Evolutionary conservation across 208 protist species (phyloP).

Genomic region (Acanthamoeba royreba): DNA sequence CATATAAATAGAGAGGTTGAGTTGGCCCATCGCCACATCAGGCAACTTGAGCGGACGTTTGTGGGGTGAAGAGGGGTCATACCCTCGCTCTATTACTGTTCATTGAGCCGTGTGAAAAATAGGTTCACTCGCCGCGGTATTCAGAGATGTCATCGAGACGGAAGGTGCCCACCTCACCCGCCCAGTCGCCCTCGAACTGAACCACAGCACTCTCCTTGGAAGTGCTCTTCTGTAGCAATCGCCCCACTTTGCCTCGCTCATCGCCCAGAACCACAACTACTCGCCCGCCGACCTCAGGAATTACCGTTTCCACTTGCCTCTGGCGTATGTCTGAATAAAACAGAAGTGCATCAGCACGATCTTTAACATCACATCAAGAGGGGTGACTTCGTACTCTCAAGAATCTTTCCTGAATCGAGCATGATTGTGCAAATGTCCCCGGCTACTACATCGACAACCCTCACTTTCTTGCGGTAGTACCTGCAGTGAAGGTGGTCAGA

Average conservation of each 20-base stretch:
- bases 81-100: too few relatives aligned
- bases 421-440: conserved; percentile 3
- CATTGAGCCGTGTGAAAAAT: too few relatives aligned
- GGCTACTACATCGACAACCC: background rate
- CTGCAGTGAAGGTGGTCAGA: too few relatives aligned
- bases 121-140: background rate
- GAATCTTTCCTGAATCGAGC: background rate
- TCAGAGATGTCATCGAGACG: background rate
- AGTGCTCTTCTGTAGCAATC: background rate
- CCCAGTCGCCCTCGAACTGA: background rate
- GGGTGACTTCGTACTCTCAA: background rate
- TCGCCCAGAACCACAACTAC: background rate
- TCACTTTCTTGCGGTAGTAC: conserved; percentile 11
- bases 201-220: background rate
- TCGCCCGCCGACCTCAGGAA: background rate
- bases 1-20: too few relatives aligned
- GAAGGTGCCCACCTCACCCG: background rate
- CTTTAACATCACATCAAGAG: background rate
- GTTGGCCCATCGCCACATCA: too few relatives aligned
- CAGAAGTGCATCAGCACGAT: background rate
- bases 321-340: background rate
- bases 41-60: too few relatives aligned
- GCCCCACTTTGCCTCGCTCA: background rate
- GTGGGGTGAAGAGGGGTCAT: too few relatives aligned
- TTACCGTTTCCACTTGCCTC: background rate